Evolutionary conservation across 1,284 basidiomycete genomes (phyloP).

Genomic region (Leccinum griseonigrum): DNA sequence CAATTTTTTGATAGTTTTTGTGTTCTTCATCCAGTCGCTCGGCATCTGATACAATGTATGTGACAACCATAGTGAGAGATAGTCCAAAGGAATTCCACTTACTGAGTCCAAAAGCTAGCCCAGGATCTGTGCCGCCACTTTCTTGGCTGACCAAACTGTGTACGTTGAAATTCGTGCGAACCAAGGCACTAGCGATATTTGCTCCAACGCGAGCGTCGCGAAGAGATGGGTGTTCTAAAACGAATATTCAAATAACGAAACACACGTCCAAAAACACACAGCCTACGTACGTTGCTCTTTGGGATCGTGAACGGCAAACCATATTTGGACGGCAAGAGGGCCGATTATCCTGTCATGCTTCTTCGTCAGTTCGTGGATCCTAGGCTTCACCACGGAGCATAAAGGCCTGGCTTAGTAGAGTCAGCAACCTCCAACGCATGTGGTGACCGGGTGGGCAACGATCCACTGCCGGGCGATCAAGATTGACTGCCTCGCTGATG

Average conservation of each 20-base stretch:
- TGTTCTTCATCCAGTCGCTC: neutral
- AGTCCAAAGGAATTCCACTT: neutral
- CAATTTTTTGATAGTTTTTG: slow-evolving; percentile 11
- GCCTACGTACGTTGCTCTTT: slow-evolving; percentile 7
- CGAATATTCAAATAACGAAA: neutral
- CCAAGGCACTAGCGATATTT: slow-evolving; percentile 19
- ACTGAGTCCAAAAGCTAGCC: slow-evolving; percentile 25
- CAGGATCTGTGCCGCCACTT: neutral
- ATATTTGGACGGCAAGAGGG: neutral
- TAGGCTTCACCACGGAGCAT: neutral
- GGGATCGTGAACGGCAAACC: neutral
- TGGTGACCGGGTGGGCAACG: no score
- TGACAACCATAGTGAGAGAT: neutral
- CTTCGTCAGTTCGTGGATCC: neutral
- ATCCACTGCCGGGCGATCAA: no score
- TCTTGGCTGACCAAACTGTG: neutral
- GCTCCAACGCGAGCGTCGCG: slow-evolving; percentile 6
- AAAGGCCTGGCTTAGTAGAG: neutral
- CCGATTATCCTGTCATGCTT: neutral
- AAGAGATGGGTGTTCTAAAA: slow-evolving; percentile 8
- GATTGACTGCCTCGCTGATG: no score
- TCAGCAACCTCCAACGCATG: no score
- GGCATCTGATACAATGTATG: slow-evolving; percentile 6
- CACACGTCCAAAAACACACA: neutral
- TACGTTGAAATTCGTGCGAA: slow-evolving; percentile 1